Conservation (phyloP, 2,329 filamentous ascomycete species). For the Colletotrichum camelliae region DNA sequence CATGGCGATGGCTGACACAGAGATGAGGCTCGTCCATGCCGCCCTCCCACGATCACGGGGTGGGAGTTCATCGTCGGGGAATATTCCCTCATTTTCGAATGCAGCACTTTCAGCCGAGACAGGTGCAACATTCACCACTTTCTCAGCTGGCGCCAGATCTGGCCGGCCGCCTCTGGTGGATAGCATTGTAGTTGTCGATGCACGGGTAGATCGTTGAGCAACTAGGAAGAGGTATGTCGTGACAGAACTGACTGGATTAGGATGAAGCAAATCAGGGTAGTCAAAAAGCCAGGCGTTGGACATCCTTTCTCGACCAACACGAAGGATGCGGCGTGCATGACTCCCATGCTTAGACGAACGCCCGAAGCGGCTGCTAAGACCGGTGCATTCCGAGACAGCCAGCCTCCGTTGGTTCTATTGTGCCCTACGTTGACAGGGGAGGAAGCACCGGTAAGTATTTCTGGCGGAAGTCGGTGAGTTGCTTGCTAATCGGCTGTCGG, state of each 20-base stretch:
- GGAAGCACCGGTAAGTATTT: background rate
- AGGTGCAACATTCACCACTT: background rate
- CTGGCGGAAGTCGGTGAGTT: background rate
- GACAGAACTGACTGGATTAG: background rate
- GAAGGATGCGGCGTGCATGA: background rate
- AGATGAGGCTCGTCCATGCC: background rate
- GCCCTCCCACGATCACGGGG: background rate
- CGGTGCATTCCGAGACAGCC: background rate
- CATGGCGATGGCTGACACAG: background rate
- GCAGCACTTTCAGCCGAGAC: no score
- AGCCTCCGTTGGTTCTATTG: background rate
- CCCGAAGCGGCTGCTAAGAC: background rate
- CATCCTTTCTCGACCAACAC: background rate
- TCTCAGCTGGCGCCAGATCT: background rate
- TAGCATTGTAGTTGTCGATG: background rate
- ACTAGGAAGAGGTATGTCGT: rapidly evolving
- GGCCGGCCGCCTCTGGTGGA: background rate
- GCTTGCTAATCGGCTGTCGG: background rate
- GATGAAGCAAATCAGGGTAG: background rate
- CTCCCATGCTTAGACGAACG: background rate
- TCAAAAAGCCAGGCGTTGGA: background rate
- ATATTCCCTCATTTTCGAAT: background rate
- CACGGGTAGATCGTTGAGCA: background rate
- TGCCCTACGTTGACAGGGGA: background rate
- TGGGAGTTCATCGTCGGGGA: background rate